Percentiles rank a stretch among this genome's conserved stretches.
Evolutionary conservation across 2,329 filamentous ascomycete species (phyloP).

Genomic region (Trichophyton verrucosum): DNA sequence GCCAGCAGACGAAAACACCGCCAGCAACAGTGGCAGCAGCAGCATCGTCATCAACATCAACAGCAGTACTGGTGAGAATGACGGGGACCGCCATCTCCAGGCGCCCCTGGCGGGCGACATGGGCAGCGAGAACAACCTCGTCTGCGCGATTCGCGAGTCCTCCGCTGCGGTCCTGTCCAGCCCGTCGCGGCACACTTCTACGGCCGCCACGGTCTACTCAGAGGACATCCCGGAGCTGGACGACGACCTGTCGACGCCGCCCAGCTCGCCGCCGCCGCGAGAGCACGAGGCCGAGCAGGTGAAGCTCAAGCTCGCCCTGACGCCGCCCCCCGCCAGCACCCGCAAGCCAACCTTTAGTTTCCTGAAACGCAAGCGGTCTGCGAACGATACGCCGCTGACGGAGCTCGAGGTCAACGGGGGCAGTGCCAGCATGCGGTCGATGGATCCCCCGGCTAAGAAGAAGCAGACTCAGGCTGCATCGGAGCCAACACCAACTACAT

Average conservation of each 20-base stretch:
- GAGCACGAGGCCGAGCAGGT: background rate
- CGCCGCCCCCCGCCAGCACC: conserved; percentile 31
- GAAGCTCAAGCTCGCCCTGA: conserved; percentile 22
- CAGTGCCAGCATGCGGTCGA: conserved; percentile 28
- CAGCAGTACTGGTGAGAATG: conserved; percentile 12
- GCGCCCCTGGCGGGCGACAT: conserved; percentile 16
- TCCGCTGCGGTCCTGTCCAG: conserved; percentile 35
- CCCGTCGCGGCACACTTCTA: conserved; percentile 36
- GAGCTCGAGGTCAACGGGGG: conserved; percentile 27
- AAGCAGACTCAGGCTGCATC: conserved; percentile 2
- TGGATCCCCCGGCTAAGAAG: conserved; percentile 28
- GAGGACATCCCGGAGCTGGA: conserved; percentile 30
- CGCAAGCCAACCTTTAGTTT: conserved; percentile 41
- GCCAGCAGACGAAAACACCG: conserved; percentile 6
- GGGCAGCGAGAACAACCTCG: conserved; percentile 34
- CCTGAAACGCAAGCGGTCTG: conserved; percentile 33
- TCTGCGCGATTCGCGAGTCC: conserved; percentile 38
- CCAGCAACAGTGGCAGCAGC: background rate
- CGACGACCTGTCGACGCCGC: conserved; percentile 37
- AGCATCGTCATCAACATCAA: background rate
- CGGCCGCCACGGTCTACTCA: conserved; percentile 31
- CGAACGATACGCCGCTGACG: conserved; percentile 25
- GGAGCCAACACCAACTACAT: background rate
- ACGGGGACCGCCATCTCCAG: conserved; percentile 15
- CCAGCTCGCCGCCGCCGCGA: conserved; percentile 35